A percentile compares a stretch with the other conserved stretches of the same genome.
phyloP scores from a whole-genome alignment of 805 yeast species.

The Scheffersomyces lignosus region DNA sequence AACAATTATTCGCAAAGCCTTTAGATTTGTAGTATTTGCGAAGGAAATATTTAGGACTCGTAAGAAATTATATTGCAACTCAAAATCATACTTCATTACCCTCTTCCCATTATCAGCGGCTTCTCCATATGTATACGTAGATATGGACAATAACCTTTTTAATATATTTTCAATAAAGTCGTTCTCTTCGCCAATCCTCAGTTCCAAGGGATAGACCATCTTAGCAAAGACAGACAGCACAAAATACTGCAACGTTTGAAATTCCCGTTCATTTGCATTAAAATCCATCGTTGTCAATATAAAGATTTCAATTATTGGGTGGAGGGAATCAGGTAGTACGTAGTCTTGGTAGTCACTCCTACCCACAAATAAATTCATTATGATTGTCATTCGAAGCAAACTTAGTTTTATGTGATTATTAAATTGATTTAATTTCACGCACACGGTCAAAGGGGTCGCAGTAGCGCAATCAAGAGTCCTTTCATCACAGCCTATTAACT shows the following conservation, averaged over 20 bases:
- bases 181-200: neutral
- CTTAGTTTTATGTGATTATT: slow-evolving; percentile 14
- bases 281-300: slow-evolving; percentile 26
- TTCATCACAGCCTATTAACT: too few relatives aligned
- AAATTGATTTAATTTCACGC: slow-evolving; percentile 22
- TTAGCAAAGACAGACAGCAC: slow-evolving; percentile 16
- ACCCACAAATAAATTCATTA: too few relatives aligned
- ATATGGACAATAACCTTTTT: slow-evolving; percentile 4
- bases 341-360: too few relatives aligned
- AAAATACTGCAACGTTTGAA: slow-evolving; percentile 12
- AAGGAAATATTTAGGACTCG: slow-evolving; percentile 13
- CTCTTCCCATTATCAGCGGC: too few relatives aligned
- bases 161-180: neutral
- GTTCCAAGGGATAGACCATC: too few relatives aligned
- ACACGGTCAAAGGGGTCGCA: too few relatives aligned
- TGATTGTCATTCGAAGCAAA: slow-evolving; percentile 15
- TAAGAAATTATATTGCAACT: slow-evolving; percentile 21
- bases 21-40: too few relatives aligned
- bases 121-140: slow-evolving; percentile 8
- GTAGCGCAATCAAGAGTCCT: too few relatives aligned
- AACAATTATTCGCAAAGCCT: too few relatives aligned
- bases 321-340: too few relatives aligned
- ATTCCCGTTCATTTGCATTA: slow-evolving; percentile 21
- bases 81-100: slow-evolving; percentile 13
- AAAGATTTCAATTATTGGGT: slow-evolving; percentile 12